phyloP scores from a whole-genome alignment of 768 basidiomycete genomes.

The Pleurotus cornucopiae region DNA sequence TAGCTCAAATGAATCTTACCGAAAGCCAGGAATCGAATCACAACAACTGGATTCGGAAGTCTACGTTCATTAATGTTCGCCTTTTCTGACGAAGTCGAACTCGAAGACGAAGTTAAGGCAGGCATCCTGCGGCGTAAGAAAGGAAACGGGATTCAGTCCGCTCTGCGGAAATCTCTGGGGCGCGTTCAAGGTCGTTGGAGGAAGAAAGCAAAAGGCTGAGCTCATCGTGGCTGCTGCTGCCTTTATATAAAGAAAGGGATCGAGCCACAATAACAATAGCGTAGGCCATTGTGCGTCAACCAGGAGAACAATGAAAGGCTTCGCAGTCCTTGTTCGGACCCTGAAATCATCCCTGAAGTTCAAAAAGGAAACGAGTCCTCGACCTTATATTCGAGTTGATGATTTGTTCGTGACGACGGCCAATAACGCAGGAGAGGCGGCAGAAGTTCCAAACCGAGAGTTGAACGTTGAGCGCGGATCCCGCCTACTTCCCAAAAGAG shows the following conservation, averaged over 20 bases:
- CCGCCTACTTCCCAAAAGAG: too few relatives aligned
- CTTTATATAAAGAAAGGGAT: neutral
- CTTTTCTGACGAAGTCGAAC: too few relatives aligned
- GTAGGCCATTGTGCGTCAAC: too few relatives aligned
- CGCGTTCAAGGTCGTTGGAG: neutral
- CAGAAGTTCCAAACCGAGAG: too few relatives aligned
- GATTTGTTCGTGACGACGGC: too few relatives aligned
- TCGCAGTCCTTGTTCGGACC: too few relatives aligned
- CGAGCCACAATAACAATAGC: neutral
- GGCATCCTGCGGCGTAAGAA: neutral
- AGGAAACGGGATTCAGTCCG: conserved; percentile 9
- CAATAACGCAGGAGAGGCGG: too few relatives aligned
- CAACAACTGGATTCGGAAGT: conserved; percentile 51
- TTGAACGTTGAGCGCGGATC: too few relatives aligned
- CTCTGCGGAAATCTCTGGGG: neutral
- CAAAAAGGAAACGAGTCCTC: too few relatives aligned
- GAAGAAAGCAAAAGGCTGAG: neutral
- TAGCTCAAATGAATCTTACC: conserved; percentile 33
- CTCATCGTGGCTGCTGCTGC: neutral
- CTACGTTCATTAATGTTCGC: neutral
- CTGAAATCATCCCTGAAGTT: too few relatives aligned
- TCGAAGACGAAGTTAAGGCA: neutral
- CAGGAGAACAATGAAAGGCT: too few relatives aligned
- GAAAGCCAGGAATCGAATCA: conserved; percentile 53
- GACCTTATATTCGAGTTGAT: too few relatives aligned